Evolutionary conservation across 768 basidiomycete species (phyloP), one percentile per base, ranked within the genome.

Genomic region (Mycena crocata): DNA sequence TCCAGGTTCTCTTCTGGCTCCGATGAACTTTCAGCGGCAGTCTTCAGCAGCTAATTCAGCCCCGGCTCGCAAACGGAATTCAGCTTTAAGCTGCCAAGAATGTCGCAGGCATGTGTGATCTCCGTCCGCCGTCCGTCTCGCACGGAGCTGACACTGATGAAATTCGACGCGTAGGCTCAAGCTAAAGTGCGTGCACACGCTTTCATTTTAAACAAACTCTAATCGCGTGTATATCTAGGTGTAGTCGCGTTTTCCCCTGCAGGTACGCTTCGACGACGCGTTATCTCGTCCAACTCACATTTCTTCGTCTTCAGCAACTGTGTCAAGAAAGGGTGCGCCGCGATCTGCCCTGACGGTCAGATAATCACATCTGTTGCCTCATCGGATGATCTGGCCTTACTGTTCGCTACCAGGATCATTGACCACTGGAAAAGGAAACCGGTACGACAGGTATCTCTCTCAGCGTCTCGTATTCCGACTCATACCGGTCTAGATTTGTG

Each of bases 371-470:
- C 52, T 21, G 61, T 51, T 59, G 60, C 63, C 51, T 40, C 58
- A 31, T 56, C 48, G 24, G 28, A n/a, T n/a, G n/a, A 56, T 56
- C 60, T 61, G 56, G 51, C 39, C 67, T 45, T 48, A 61, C 35
- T 57, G 34, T 55, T 49, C 44, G 66, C 19, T 32, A 24, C n/a
- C 37, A 90, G 90, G 89, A 19, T 90, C 89, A 32, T 82, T 91
- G 40, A 91, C 90, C 14, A 91, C 90, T 17, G 90, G 90, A 65
- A 91, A 90, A 75, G 90, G 90, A 15, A 92, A 91, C 74, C 81
- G 90, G 90, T 89, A 71, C 54, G 12, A n/a, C 73, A 66, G 24
- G 35, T 42, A 46, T 37, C 35, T 21, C 21, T 34, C n/a, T 30
- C 26, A 39, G 15, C 21, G 39, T 30, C 32, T 42, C 48, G 19